These are phyloP conservation scores for Penicillium sp. DNA, from an alignment of 2,329 filamentous ascomycete species.

Conservation along the genomic window DNA sequence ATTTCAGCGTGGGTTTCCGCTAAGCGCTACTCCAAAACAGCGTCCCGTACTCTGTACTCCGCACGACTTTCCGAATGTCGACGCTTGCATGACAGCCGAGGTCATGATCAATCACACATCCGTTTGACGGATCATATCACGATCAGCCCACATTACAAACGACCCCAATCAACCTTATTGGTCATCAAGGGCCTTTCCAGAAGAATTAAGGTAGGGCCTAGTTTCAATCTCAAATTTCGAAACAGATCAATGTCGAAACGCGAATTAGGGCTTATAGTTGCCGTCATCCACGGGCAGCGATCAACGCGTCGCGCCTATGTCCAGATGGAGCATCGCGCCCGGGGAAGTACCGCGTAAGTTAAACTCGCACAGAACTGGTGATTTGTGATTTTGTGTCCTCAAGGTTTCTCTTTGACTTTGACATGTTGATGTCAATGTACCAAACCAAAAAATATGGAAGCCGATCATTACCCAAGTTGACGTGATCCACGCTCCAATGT, in stretches of 20 bases:
- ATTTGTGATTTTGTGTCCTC: background rate
- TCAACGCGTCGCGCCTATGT: slow-evolving; percentile 3
- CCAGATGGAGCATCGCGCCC: slow-evolving; percentile 17
- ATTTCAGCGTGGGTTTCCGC: background rate
- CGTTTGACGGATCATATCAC: slow-evolving; percentile 7
- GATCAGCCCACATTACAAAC: background rate
- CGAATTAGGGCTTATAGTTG: slow-evolving; percentile 6
- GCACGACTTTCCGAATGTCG: slow-evolving; percentile 8
- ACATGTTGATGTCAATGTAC: background rate
- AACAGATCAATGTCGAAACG: background rate
- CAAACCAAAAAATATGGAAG: background rate
- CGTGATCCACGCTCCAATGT: slow-evolving; percentile 2
- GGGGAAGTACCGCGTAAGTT: slow-evolving; percentile 7
- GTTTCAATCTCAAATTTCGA: background rate
- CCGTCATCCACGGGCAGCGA: background rate
- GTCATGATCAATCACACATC: slow-evolving; percentile 12
- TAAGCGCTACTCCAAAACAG: slow-evolving; percentile 3
- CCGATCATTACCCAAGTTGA: background rate
- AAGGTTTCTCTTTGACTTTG: background rate
- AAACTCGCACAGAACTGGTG: background rate
- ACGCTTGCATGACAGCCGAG: slow-evolving; percentile 1
- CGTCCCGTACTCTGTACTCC: background rate
- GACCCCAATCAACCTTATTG: background rate
- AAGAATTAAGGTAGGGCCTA: background rate
- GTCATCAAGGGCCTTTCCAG: background rate